Evolutionary conservation across 306 rosid species (phyloP), one percentile per base, ranked within the genome.

Genomic region (Crataegus laevigata): DNA sequence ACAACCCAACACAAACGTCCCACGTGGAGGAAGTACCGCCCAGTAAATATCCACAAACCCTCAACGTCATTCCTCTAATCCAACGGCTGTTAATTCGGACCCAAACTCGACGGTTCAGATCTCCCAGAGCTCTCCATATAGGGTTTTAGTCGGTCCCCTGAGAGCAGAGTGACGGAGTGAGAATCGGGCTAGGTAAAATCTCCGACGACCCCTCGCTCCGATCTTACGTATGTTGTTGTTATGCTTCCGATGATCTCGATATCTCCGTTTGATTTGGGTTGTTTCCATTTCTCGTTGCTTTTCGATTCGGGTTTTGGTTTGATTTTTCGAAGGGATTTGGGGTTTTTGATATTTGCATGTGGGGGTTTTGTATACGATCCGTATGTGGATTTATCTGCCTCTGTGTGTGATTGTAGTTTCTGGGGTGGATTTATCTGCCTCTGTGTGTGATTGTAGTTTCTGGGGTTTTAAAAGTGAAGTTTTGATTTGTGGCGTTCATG

Each of bases 61-160:
- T 52, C 72, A 52, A 34, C 22, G 7, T 42, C 68, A 50, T 19
- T 13, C 11, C 40, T 59, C 67, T 8, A 40, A 82, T 85, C 85
- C 29, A 66, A 77, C 66, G 85, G 87, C 62, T 72, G 12, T 0
- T 3, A 4, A 19, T 32, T 72, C 34, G 50, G 11, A 0, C 40
- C 0, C 13, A n/a, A 26, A 78, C 70, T 78, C 0, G 19, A 81
- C 71, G 80, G 87, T 2, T 32, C 68, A 25, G 28, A 76, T 61
- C 55, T 8, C 8, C 25, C 29, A 61, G 11, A 52, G n/a, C 72
- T 9, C 61, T 29, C 30, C 5, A 11, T 80, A 51, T 47, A 90
- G 96, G 91, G 91, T 89, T 90, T 87, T 82, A 85, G 86, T 22
- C 45, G 10, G 12, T 34, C 29, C 24, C 66, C 6, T 52, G 5